Evolutionary conservation across 2,329 filamentous ascomycete species (phyloP).

Genomic region (Juglanconis juglandina): DNA sequence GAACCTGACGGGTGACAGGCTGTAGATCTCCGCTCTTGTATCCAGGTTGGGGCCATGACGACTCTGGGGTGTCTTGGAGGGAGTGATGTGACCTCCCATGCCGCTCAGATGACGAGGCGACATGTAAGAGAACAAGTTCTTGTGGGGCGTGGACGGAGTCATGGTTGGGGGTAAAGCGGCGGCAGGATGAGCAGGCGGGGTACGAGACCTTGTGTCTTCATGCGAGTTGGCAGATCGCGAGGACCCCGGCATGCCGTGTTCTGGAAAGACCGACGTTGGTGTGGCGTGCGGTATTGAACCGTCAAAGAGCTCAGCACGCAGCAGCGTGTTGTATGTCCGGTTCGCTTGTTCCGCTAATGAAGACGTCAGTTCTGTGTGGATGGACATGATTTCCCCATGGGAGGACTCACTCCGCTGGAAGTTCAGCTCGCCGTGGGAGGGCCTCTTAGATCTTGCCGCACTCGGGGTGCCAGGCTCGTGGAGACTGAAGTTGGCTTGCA

Average conservation of each 20-base stretch:
- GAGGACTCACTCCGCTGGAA: conserved; percentile 78
- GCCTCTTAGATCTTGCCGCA: conserved; percentile 78
- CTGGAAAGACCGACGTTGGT: conserved; percentile 59
- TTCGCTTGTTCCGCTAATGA: conserved; percentile 82
- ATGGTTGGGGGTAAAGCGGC: conserved; percentile 68
- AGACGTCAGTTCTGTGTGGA: conserved; percentile 21
- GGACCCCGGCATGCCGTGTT: conserved; percentile 47
- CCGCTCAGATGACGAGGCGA: conserved; percentile 68
- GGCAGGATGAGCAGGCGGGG: conserved; percentile 68
- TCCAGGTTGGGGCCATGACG: conserved; percentile 86
- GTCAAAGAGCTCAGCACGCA: conserved; percentile 91
- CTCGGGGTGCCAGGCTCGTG: conserved; percentile 93
- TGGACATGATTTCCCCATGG: background rate
- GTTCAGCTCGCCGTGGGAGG: conserved; percentile 84
- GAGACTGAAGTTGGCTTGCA: conserved; percentile 88
- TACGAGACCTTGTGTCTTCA: conserved; percentile 71
- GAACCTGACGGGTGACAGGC: conserved; percentile 86
- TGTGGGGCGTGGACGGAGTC: conserved; percentile 92
- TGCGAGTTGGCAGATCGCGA: conserved; percentile 53
- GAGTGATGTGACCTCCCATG: conserved; percentile 78
- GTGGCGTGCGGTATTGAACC: conserved; percentile 79
- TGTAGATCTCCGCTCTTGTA: conserved; percentile 89
- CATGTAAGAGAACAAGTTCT: conserved; percentile 93
- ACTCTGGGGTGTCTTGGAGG: conserved; percentile 83
- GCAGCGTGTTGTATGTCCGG: conserved; percentile 79